Conservation (phyloP, 192 early-diverging fungal species). For the Linnemannia schmuckeri region DNA sequence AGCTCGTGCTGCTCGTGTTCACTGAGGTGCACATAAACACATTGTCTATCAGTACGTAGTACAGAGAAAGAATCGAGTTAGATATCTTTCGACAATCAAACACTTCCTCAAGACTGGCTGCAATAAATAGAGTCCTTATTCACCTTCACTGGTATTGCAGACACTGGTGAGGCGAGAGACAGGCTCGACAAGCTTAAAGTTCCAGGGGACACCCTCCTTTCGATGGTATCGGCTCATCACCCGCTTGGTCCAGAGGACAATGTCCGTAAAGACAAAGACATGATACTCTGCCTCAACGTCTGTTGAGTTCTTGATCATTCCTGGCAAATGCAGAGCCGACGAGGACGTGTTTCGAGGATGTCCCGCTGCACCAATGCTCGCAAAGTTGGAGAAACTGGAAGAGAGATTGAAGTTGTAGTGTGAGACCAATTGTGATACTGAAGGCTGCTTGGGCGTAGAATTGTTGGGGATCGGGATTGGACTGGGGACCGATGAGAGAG, state of each 20-base stretch:
- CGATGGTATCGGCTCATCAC: conserved; percentile 53
- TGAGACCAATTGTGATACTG: conserved; percentile 34
- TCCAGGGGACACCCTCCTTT: conserved; percentile 49
- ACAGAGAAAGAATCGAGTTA: not conserved
- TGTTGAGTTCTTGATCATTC: conserved; percentile 48
- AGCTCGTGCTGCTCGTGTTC: conserved; percentile 46
- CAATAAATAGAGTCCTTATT: too few relatives aligned
- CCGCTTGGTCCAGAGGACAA: conserved; percentile 51
- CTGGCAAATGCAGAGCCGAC: conserved; percentile 38
- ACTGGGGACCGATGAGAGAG: conserved; percentile 25
- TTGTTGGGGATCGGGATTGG: conserved; percentile 23
- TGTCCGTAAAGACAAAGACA: conserved; percentile 54
- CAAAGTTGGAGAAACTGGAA: conserved; percentile 37
- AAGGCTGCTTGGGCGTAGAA: conserved; percentile 10
- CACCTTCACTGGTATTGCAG: conserved; percentile 46
- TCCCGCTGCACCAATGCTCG: conserved; percentile 12
- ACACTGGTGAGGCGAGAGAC: conserved; percentile 48
- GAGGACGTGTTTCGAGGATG: conserved; percentile 34
- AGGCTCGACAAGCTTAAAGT: conserved; percentile 50
- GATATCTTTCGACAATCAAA: too few relatives aligned
- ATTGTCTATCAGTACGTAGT: conserved; percentile 16
- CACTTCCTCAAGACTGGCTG: too few relatives aligned
- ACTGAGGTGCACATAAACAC: conserved; percentile 46
- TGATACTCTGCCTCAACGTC: conserved; percentile 51
- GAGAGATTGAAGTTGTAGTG: conserved; percentile 46